Percentiles rank a stretch among this genome's conserved stretches.
phyloP scores from a whole-genome alignment of 1,284 basidiomycete species.

The Rhodotorula glutinis region DNA sequence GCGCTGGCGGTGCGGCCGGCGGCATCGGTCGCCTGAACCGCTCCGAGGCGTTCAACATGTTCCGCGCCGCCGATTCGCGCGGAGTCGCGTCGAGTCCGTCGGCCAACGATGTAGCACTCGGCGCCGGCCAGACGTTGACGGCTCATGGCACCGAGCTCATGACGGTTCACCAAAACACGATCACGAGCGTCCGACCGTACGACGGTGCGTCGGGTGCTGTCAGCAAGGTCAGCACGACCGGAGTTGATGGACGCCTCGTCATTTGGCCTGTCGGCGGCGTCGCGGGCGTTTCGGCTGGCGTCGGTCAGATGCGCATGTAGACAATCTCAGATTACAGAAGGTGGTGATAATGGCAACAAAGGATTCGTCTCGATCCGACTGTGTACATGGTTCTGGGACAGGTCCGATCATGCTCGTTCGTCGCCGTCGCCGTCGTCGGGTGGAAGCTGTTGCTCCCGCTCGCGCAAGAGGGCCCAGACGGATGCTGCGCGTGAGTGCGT shows the following conservation, averaged over 20 bases:
- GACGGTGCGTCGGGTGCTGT: constrained; percentile 56
- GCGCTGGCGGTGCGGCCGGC: constrained; percentile 50
- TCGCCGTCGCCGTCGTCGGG: constrained; percentile 47
- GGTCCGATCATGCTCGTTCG: neutral
- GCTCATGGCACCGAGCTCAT: constrained; percentile 65
- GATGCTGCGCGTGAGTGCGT: constrained; percentile 64
- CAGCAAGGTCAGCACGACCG: constrained; percentile 79
- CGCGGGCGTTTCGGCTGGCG: constrained; percentile 21
- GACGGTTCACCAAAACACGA: constrained; percentile 97
- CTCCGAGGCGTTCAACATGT: constrained; percentile 92
- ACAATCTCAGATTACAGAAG: constrained; percentile 13
- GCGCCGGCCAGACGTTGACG: constrained; percentile 45
- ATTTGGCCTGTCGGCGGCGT: constrained; percentile 71
- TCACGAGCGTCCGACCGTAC: constrained; percentile 82
- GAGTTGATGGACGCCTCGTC: constrained; percentile 89
- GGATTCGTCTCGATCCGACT: neutral
- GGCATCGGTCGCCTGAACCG: constrained; percentile 74
- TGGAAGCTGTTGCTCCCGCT: constrained; percentile 56
- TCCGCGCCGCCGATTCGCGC: constrained; percentile 85
- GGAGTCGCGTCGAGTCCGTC: constrained; percentile 60
- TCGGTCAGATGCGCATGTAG: constrained; percentile 27
- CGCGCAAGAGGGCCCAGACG: constrained; percentile 86
- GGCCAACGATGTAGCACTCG: constrained; percentile 45
- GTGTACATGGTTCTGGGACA: neutral
- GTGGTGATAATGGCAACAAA: constrained; percentile 8